Percentiles rank a stretch among this genome's conserved stretches.
These are phyloP conservation scores for Pichia thaimueangensis DNA, from an alignment of 805 yeast genomes.

Conservation along the genomic window DNA sequence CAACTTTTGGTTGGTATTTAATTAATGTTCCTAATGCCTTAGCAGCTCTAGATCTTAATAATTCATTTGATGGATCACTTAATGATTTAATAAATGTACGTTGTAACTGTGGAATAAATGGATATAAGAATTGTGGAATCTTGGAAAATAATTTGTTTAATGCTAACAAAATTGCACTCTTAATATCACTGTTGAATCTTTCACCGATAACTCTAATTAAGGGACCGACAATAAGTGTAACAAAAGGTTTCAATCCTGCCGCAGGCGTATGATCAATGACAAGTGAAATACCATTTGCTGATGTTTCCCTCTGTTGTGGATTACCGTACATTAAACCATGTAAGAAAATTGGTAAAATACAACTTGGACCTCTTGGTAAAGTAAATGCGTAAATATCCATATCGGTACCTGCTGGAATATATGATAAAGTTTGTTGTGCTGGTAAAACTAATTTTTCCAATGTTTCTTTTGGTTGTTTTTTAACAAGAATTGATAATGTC, in stretches of 20 bases:
- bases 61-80: slow-evolving; percentile 68
- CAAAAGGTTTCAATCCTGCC: slow-evolving; percentile 75
- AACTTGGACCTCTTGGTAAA: slow-evolving; percentile 76
- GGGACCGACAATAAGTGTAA: slow-evolving; percentile 94
- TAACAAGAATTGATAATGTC: slow-evolving; percentile 59
- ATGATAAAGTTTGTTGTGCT: slow-evolving; percentile 64
- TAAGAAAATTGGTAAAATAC: slow-evolving; percentile 83
- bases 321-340: slow-evolving; percentile 96
- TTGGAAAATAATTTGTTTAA: slow-evolving; percentile 69
- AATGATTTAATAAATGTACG: slow-evolving; percentile 92
- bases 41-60: slow-evolving; percentile 79
- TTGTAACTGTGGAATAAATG: slow-evolving; percentile 95
- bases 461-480: slow-evolving; percentile 66
- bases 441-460: slow-evolving; percentile 75
- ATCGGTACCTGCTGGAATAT: slow-evolving; percentile 53
- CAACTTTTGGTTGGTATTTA: slow-evolving; percentile 87
- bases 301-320: slow-evolving; percentile 70
- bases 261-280: slow-evolving; percentile 82
- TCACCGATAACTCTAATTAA: slow-evolving; percentile 97
- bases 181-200: slow-evolving; percentile 82
- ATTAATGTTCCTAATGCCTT: slow-evolving; percentile 83
- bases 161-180: slow-evolving; percentile 88
- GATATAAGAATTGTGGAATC: slow-evolving; percentile 86
- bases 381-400: slow-evolving; percentile 67
- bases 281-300: slow-evolving; percentile 87